These are phyloP conservation scores for Sphagnum fallax DNA, from an alignment of 228 moss, liverwort and hornwort species.

Conservation along the genomic window DNA sequence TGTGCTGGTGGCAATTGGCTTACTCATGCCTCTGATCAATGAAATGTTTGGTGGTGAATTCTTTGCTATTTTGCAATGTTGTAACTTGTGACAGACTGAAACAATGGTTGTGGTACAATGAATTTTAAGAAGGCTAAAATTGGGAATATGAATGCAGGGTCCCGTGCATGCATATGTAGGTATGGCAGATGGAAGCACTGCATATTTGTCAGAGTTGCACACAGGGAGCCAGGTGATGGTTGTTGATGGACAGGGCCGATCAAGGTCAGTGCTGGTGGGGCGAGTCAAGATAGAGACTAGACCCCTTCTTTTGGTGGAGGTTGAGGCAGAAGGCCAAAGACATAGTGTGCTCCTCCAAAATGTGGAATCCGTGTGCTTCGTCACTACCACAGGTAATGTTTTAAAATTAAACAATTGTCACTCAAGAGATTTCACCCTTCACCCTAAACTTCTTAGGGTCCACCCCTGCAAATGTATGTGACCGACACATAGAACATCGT, in stretches of 20 bases:
- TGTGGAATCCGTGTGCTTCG: constrained; percentile 84
- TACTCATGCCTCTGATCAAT: neutral
- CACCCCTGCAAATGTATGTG: neutral
- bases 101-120: neutral
- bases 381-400: constrained; percentile 32
- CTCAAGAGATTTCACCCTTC: neutral
- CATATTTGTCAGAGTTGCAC: constrained; percentile 84
- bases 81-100: neutral
- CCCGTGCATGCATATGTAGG: constrained; percentile 95
- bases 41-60: neutral
- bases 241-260: constrained; percentile 67
- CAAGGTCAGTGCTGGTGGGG: constrained; percentile 70
- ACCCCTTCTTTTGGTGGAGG: constrained; percentile 79
- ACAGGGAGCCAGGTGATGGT: constrained; percentile 88
- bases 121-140: neutral
- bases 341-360: constrained; percentile 85
- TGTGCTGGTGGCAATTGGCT: neutral
- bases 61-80: neutral
- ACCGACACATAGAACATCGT: neutral
- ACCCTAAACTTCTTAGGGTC: neutral
- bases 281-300: constrained; percentile 92
- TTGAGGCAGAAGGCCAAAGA: constrained; percentile 55
- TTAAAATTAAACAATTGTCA: neutral
- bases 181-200: constrained; percentile 85
- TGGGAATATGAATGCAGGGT: constrained; percentile 42